Conservation (phyloP, 768 basidiomycete genomes). For the Lanmaoa rubissima region DNA sequence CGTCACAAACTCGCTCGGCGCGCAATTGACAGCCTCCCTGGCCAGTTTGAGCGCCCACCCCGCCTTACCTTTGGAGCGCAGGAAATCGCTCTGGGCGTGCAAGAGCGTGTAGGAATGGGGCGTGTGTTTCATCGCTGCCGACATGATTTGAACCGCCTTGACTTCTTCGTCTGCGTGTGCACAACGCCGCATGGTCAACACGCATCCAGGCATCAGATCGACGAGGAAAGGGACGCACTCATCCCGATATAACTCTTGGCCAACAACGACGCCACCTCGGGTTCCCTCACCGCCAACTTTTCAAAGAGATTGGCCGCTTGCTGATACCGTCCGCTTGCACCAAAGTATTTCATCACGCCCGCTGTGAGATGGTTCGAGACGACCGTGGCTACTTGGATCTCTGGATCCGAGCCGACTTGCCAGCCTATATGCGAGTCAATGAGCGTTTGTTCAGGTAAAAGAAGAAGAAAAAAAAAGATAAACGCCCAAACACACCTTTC, state of each 20-base stretch:
- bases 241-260: conserved; percentile 94
- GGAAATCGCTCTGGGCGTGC: conserved; percentile 92
- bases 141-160: conserved; percentile 94
- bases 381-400: conserved; percentile 96
- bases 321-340: conserved; percentile 83
- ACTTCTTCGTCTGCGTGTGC: conserved; percentile 84
- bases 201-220: background rate
- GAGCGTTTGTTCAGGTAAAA: no score
- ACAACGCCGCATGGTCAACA: background rate
- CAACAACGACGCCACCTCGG: conserved; percentile 84
- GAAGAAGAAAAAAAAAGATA: no score
- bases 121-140: conserved; percentile 74
- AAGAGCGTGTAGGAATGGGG: conserved; percentile 93
- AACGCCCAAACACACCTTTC: conserved; percentile 53
- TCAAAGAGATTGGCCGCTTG: conserved; percentile 93
- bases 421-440: conserved; percentile 56
- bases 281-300: conserved; percentile 79
- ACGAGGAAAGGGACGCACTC: conserved; percentile 58
- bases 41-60: conserved; percentile 94
- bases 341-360: conserved; percentile 95
- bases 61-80: conserved; percentile 77
- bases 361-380: conserved; percentile 96
- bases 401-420: conserved; percentile 98
- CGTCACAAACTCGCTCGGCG: conserved; percentile 97
- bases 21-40: conserved; percentile 94